Evolutionary conservation across 257 asterid species (phyloP).

Genomic region (Pogostemon cablin): DNA sequence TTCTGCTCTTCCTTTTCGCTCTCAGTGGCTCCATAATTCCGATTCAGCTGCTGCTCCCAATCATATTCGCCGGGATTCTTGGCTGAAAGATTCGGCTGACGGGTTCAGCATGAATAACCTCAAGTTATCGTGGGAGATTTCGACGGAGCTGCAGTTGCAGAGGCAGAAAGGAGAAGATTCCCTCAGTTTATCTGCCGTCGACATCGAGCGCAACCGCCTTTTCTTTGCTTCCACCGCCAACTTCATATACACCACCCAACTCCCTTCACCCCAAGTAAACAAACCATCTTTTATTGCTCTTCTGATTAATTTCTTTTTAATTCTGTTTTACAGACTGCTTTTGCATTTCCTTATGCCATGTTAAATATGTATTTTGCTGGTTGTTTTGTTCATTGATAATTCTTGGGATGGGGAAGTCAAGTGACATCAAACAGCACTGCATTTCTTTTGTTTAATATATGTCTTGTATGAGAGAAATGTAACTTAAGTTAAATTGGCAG

Average conservation of each 20-base stretch:
- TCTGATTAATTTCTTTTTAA: not conserved
- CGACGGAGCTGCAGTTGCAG: constrained; percentile 49
- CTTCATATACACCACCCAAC: constrained; percentile 55
- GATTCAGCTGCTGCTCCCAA: not conserved
- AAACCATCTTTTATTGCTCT: not conserved
- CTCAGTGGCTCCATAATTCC: constrained; percentile 18
- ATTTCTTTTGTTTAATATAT: constrained; percentile 7
- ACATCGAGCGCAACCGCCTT: constrained; percentile 77
- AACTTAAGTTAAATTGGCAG: not conserved
- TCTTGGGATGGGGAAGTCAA: not conserved
- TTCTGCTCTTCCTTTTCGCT: constrained; percentile 30
- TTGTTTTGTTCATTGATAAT: not conserved
- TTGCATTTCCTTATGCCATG: not conserved
- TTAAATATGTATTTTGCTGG: not conserved
- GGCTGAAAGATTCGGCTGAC: not conserved
- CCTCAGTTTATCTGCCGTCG: constrained; percentile 63
- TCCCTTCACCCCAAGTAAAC: constrained; percentile 57
- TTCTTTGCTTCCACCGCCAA: constrained; percentile 78
- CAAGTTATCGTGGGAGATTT: constrained; percentile 65
- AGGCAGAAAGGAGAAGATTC: constrained; percentile 56
- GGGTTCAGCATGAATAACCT: constrained; percentile 63
- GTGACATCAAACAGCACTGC: not conserved
- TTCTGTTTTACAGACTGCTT: not conserved
- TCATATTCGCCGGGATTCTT: not conserved
- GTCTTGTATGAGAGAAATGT: not conserved